Percentiles rank a stretch among this genome's conserved stretches.
These are phyloP conservation scores for Giardia duodenalis DNA, from an alignment of 208 protist species.

Conservation along the genomic window DNA sequence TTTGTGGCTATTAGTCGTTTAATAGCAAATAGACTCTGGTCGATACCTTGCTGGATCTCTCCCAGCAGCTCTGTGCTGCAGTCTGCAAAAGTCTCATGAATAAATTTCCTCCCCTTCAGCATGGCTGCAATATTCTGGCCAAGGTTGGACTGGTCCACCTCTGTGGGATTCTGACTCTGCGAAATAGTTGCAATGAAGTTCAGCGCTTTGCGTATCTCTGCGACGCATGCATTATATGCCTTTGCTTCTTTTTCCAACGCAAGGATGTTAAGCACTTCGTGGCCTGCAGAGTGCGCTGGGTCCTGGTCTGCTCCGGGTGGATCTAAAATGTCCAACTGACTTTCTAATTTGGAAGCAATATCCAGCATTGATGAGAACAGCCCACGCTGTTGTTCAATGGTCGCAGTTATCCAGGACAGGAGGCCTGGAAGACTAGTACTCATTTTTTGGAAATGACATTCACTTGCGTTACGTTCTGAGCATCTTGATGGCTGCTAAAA, in stretches of 20 bases:
- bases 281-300: not conserved
- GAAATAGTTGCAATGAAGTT: not conserved
- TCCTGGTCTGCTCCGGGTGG: no score
- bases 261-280: not conserved
- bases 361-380: no score
- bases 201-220: not conserved
- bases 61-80: not conserved
- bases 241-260: not conserved
- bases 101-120: not conserved
- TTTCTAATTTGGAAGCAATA: no score
- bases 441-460: no score
- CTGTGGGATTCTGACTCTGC: not conserved
- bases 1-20: not conserved
- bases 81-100: not conserved
- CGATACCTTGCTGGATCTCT: not conserved
- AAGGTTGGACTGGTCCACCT: not conserved
- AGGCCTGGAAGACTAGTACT: no score
- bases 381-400: no score
- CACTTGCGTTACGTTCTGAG: no score
- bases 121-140: not conserved
- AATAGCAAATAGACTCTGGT: not conserved
- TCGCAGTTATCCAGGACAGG: no score
- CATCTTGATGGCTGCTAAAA: no score
- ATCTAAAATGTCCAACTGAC: no score
- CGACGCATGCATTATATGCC: not conserved